These are phyloP conservation scores for Chlorella ohadii DNA, from an alignment of 139 green algal genomes.

Conservation along the genomic window DNA sequence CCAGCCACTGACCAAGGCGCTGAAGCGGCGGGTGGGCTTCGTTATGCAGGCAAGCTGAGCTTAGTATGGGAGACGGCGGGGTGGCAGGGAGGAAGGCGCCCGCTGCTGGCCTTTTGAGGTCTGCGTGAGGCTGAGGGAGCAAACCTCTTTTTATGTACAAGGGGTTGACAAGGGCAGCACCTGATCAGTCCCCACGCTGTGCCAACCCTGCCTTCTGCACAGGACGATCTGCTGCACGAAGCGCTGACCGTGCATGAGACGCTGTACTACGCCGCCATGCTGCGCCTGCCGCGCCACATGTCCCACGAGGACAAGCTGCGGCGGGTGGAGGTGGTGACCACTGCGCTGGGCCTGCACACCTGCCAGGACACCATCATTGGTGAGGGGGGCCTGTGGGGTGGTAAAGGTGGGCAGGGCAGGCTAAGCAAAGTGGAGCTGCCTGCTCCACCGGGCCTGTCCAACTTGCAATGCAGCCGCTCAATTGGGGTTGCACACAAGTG, in stretches of 20 bases:
- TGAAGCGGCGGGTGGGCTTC: constrained; percentile 67
- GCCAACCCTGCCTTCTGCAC: neutral
- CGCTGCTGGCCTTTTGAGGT: too few species aligned
- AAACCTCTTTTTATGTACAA: too few species aligned
- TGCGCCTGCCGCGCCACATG: constrained; percentile 83
- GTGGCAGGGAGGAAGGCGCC: too few species aligned
- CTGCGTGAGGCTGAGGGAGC: too few species aligned
- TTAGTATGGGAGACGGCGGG: too few species aligned
- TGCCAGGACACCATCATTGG: constrained; percentile 93
- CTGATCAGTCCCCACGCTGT: too few species aligned
- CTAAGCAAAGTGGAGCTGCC: too few species aligned
- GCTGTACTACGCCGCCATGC: constrained; percentile 80
- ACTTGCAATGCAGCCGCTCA: too few species aligned
- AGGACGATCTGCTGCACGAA: constrained; percentile 92
- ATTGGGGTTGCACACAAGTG: too few species aligned
- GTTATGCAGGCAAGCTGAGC: constrained; percentile 58
- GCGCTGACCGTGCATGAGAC: constrained; percentile 81
- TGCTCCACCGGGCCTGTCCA: too few species aligned
- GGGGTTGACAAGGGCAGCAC: too few species aligned
- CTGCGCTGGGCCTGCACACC: constrained; percentile 71
- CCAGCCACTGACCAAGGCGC: constrained; percentile 62
- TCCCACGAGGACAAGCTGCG: constrained; percentile 59
- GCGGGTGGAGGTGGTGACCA: constrained; percentile 78
- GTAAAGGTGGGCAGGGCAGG: too few species aligned
- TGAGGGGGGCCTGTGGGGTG: neutral